Evolutionary conservation across 2,329 filamentous ascomycete species (phyloP), one percentile per base, ranked within the genome.

Genomic region (Trichoderma koningii): DNA sequence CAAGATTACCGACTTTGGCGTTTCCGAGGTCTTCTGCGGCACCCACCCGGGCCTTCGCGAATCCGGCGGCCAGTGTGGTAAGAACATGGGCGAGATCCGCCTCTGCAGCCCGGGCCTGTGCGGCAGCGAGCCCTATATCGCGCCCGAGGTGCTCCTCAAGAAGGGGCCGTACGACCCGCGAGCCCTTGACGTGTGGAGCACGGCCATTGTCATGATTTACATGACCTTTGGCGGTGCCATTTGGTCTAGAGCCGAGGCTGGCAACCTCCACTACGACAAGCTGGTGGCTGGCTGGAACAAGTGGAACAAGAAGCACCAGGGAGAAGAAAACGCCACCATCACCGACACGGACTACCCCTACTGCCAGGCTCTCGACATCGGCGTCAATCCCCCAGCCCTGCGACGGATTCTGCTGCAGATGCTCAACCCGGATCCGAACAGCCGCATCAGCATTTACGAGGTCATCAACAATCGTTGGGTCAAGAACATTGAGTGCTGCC

Each of bases 1-100:
- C 64, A 96, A 96, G 78, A 93, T 97, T 66, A 93, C 92, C 56
- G 93, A 97, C 75, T 96, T 97, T 78, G 93, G 93, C 61, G 91
- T 94, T 15, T 93, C 91, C 0, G 91, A 95, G 74, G 90, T 96
- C 19, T 96, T 96, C 73, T 86, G 84, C 62, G 92, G 92, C 45
- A 88, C 88, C 57, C 92, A 96, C 75, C 92, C 92, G 0, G 92
- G 92, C 34, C 78, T 93, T 47, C 84, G 90, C 66, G 86, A 89
- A 71, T 85, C 90, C 14, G 87, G 87, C 59, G 90, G 90, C 63
- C 84, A 90, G 72, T 93, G 90, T 75, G 90, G 89, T 55, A 84
- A 85, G 72, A 85, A 88, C 69, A 92, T 93, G 86, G 84, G 83
- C 30, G 86, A 89, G 5, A 75, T 92, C 9, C 87, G 90, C 45